phyloP scores from a whole-genome alignment of 2,329 filamentous ascomycete species.

The Alternaria tenuissima region DNA sequence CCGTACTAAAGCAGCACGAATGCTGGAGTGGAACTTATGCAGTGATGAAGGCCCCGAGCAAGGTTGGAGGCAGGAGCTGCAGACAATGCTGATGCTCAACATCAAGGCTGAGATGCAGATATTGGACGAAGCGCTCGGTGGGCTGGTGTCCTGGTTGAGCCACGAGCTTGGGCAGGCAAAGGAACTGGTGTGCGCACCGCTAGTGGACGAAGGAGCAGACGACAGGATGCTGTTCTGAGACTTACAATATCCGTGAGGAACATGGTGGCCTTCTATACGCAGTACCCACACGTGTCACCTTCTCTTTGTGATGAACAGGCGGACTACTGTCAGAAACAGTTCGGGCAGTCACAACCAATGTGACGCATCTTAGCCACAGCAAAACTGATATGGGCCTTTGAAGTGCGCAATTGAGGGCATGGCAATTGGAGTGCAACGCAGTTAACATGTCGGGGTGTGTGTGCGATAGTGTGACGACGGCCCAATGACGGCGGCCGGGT shows the following conservation, averaged over 20 bases:
- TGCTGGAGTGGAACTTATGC: constrained; percentile 58
- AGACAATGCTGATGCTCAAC: constrained; percentile 76
- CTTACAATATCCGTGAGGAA: neutral
- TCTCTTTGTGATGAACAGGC: neutral
- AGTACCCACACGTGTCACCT: constrained; percentile 2
- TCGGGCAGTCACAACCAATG: neutral
- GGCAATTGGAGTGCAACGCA: constrained; percentile 16
- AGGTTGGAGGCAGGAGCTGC: constrained; percentile 66
- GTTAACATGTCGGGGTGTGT: constrained; percentile 21
- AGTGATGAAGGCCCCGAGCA: constrained; percentile 45
- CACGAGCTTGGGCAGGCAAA: constrained; percentile 26
- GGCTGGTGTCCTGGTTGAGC: constrained; percentile 44
- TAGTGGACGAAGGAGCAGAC: constrained; percentile 22
- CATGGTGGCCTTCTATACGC: neutral
- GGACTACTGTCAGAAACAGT: neutral
- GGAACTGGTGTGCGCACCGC: neutral
- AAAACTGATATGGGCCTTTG: neutral
- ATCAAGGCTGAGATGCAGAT: constrained; percentile 81
- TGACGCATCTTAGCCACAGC: neutral
- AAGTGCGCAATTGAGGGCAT: neutral
- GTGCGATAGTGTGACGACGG: constrained; percentile 27
- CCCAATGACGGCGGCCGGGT: constrained; percentile 31
- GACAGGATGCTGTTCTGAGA: constrained; percentile 40
- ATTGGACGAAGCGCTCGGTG: constrained; percentile 58
- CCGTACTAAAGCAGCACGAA: constrained; percentile 63